Evolutionary conservation across 306 rosid genomes (phyloP), one percentile per base, ranked within the genome.

Genomic region (Rosa rugosa): DNA sequence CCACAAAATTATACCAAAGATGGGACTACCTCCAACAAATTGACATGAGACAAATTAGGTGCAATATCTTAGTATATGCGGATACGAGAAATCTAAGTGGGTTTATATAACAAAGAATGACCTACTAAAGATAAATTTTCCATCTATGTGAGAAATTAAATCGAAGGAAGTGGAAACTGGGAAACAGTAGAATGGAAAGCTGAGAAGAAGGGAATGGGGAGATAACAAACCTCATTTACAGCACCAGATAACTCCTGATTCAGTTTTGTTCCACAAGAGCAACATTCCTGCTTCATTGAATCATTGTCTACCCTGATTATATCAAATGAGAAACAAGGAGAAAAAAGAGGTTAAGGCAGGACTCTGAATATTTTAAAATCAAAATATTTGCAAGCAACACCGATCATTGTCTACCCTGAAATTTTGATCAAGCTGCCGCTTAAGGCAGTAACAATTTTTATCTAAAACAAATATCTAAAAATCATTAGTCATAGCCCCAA

Each of bases 241-340:
- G 81, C 80, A 45, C 59, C 81, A 71, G 51, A 73, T 8, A 86
- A 76, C 79, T 86, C 89, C 72, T 65, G 73, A 51, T 42, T 81
- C 54, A 67, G 60, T 42, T 71, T 79, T 38, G 7, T 51, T 50
- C 40, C 64, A 77, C 85, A 80, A 40, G 82, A 67, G 67, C 78
- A 84, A 59, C 54, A 42, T 73, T 80, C 84, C 42, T 64, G 77
- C 79, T 63, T 77, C 8, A 40, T 73, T 70, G 78, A 82, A 79
- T 81, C 84, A 77, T 57, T 38, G 68, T 84, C 89, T 77, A 84
- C 51, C 89, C 96, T 93, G 87, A 87, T 84, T 45, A 81, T 54
- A 78, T 85, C 73, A 62, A 68, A 80, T 34, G 44, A 73, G 12
- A 36, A 57, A 50, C 73, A 59, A 14, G n/a, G 45, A 13, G 22